Percentiles rank a stretch among this genome's conserved stretches.
Conservation (phyloP, 805 yeast genomes). For the Ogataea ganodermae region DNA sequence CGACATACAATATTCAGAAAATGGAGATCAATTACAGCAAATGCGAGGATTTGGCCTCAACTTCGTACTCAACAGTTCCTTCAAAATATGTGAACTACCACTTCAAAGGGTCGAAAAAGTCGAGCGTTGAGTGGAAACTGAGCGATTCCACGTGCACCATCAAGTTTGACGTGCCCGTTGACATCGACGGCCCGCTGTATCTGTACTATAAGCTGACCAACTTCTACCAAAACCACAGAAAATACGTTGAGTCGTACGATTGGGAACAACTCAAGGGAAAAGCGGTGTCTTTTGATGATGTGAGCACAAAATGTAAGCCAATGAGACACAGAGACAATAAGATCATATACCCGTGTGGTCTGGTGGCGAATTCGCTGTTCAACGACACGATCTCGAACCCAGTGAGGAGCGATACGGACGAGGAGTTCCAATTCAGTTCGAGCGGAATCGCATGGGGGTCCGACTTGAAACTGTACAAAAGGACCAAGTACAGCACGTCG, state of each 20-base stretch:
- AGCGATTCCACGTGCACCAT: constrained; percentile 56
- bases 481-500: constrained; percentile 62
- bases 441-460: constrained; percentile 82
- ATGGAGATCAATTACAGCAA: constrained; percentile 72
- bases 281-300: constrained; percentile 53
- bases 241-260: constrained; percentile 85
- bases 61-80: constrained; percentile 55
- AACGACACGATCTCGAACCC: constrained; percentile 79
- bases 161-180: constrained; percentile 70
- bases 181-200: constrained; percentile 69
- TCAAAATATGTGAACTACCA: constrained; percentile 57
- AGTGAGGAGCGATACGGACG: constrained; percentile 33
- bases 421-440: constrained; percentile 46
- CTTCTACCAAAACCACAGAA: constrained; percentile 92
- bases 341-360: constrained; percentile 85
- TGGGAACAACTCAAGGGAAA: constrained; percentile 78
- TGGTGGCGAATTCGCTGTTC: constrained; percentile 89
- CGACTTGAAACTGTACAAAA: constrained; percentile 71
- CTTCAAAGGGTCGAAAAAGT: constrained; percentile 48
- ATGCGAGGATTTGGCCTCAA: constrained; percentile 51
- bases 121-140: constrained; percentile 58
- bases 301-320: constrained; percentile 58
- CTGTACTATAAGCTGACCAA: constrained; percentile 85
- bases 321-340: constrained; percentile 43
- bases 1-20: constrained; percentile 79